A percentile compares a stretch with the other conserved stretches of the same genome.
phyloP scores from a whole-genome alignment of 495 filamentous ascomycete species.

The Cercophora newfieldiana region DNA sequence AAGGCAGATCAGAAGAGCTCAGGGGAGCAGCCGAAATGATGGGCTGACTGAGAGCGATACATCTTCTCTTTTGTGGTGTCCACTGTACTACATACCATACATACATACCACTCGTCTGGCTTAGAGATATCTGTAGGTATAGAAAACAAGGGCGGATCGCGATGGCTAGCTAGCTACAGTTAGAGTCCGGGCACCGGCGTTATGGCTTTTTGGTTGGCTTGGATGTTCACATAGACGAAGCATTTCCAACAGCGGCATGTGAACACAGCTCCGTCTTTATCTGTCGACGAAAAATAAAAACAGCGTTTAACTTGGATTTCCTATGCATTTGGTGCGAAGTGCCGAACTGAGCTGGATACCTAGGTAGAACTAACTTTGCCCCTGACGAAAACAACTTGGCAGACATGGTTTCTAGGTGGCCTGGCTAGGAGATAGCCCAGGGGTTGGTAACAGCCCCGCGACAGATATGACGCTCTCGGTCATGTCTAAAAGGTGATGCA shows the following conservation, averaged over 20 bases:
- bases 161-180: not conserved
- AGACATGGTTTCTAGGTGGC: too few relatives aligned
- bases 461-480: too few relatives aligned
- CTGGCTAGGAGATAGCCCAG: too few relatives aligned
- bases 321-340: not conserved
- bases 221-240: not conserved
- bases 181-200: not conserved
- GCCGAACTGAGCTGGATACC: too few relatives aligned
- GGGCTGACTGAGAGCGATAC: not conserved
- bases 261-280: not conserved
- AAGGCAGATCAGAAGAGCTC: constrained; percentile 14
- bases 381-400: too few relatives aligned
- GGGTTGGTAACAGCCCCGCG: too few relatives aligned
- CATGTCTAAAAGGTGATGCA: too few relatives aligned
- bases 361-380: too few relatives aligned
- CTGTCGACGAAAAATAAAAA: not conserved
- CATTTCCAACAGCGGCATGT: not conserved
- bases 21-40: not conserved
- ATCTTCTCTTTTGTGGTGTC: not conserved
- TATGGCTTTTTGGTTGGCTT: not conserved
- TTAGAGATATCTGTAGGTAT: not conserved
- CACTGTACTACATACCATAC: not conserved
- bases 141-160: not conserved
- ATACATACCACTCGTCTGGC: too few relatives aligned
- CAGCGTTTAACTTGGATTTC: not conserved